phyloP scores from a whole-genome alignment of 2,329 filamentous ascomycete species.

The Septoria petroselini region DNA sequence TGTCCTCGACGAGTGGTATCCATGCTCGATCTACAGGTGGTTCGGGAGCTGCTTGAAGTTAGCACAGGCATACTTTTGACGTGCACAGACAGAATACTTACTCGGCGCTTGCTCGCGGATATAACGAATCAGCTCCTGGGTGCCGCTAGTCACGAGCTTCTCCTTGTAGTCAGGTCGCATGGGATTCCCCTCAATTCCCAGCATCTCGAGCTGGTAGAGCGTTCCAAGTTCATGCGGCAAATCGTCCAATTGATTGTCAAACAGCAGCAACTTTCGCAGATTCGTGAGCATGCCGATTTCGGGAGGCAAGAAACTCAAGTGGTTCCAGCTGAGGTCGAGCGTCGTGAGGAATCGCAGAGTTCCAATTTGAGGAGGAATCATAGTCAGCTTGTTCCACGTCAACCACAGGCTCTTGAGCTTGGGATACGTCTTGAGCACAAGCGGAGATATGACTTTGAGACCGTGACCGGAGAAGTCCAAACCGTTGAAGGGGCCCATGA shows the following conservation, averaged over 20 bases:
- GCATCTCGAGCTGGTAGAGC: slow-evolving; percentile 79
- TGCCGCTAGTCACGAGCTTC: slow-evolving; percentile 82
- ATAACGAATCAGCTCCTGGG: slow-evolving; percentile 75
- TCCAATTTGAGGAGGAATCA: slow-evolving; percentile 77
- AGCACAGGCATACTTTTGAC: slow-evolving; percentile 8
- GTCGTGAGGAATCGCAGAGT: slow-evolving; percentile 75
- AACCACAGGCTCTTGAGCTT: slow-evolving; percentile 92
- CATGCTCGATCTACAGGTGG: slow-evolving; percentile 74
- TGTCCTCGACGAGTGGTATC: slow-evolving; percentile 65
- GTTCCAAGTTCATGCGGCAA: slow-evolving; percentile 86
- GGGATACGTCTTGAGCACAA: slow-evolving; percentile 75
- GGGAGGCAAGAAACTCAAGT: slow-evolving; percentile 74
- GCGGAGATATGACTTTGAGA: slow-evolving; percentile 72
- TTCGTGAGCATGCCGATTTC: slow-evolving; percentile 98
- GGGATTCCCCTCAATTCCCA: slow-evolving; percentile 91
- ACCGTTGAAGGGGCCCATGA: slow-evolving; percentile 72
- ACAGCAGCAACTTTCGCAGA: slow-evolving; percentile 77
- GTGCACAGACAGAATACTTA: slow-evolving; percentile 49
- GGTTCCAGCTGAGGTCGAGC: slow-evolving; percentile 86
- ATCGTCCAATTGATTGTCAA: slow-evolving; percentile 82
- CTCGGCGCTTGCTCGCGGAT: slow-evolving; percentile 81
- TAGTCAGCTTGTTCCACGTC: slow-evolving; percentile 83
- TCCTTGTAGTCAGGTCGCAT: slow-evolving; percentile 69
- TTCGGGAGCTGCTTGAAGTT: slow-evolving; percentile 60
- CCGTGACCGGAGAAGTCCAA: slow-evolving; percentile 96